Percentiles rank a stretch among this genome's conserved stretches.
Evolutionary conservation across 176 grass and related monocot species (phyloP).

Genomic region (Carex myosuroides): DNA sequence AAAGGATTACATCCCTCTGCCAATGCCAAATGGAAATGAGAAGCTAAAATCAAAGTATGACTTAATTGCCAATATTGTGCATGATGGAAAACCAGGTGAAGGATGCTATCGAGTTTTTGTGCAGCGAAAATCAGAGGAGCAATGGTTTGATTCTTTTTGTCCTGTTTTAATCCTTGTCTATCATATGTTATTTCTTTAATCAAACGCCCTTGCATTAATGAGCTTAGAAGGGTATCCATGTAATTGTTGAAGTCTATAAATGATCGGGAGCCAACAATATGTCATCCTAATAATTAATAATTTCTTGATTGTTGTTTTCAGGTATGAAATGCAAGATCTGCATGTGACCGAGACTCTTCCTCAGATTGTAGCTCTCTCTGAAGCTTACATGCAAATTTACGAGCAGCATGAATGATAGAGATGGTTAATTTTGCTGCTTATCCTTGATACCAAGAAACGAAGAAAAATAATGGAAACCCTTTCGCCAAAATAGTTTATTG

Average conservation of each 20-base stretch:
- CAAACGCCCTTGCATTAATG: not conserved
- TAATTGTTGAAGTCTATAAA: not conserved
- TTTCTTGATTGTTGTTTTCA: slow-evolving; percentile 24
- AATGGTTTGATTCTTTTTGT: slow-evolving; percentile 42
- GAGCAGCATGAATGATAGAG: slow-evolving; percentile 69
- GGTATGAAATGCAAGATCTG: slow-evolving; percentile 99
- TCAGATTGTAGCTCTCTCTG: slow-evolving; percentile 93
- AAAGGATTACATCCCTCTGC: slow-evolving; percentile 95
- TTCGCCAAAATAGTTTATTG: not conserved
- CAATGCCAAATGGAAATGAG: slow-evolving; percentile 50
- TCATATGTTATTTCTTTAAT: not conserved
- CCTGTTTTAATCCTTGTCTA: not conserved
- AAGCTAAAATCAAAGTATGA: slow-evolving; percentile 84
- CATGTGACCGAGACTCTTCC: slow-evolving; percentile 97
- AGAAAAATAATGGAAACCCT: not conserved
- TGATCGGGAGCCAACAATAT: not conserved
- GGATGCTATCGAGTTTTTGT: slow-evolving; percentile 93
- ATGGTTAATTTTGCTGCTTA: not conserved
- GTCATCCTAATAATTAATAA: not conserved
- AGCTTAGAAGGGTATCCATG: not conserved
- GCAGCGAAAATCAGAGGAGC: slow-evolving; percentile 85
- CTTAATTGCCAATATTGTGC: slow-evolving; percentile 92
- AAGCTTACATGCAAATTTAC: slow-evolving; percentile 97
- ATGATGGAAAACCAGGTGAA: slow-evolving; percentile 90
- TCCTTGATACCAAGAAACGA: not conserved